Evolutionary conservation across 257 asterid genomes (phyloP).

Genomic region (Capsicum chinense): DNA sequence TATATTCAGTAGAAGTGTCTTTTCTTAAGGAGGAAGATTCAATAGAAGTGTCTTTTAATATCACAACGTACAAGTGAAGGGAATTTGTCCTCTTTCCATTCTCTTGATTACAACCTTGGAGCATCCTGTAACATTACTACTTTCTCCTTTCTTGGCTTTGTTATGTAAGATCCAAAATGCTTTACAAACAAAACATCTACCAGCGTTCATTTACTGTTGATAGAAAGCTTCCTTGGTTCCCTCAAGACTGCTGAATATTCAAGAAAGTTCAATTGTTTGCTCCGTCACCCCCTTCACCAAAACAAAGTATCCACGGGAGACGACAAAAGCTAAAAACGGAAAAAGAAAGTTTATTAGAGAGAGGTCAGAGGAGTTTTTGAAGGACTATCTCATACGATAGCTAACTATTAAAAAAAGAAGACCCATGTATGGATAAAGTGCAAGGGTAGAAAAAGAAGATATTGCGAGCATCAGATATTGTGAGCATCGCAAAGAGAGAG

Average conservation of each 20-base stretch:
- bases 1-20: neutral
- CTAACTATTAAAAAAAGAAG: neutral
- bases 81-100: too few relatives aligned
- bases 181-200: neutral
- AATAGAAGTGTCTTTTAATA: neutral
- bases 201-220: neutral
- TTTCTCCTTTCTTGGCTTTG: neutral
- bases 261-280: neutral
- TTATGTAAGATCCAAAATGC: neutral
- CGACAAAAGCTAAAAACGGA: neutral
- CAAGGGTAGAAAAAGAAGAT: neutral
- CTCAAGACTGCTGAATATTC: neutral
- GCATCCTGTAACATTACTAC: neutral
- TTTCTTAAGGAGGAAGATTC: neutral
- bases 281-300: neutral
- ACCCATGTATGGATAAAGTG: neutral
- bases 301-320: neutral
- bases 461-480: neutral
- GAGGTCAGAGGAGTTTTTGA: neutral
- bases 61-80: too few relatives aligned
- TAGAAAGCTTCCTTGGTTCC: slow-evolving; percentile 2
- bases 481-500: neutral
- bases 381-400: neutral
- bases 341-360: neutral
- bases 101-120: neutral